These are phyloP conservation scores for Boletus tylopilopsis DNA, from an alignment of 768 basidiomycete genomes.

Conservation along the genomic window DNA sequence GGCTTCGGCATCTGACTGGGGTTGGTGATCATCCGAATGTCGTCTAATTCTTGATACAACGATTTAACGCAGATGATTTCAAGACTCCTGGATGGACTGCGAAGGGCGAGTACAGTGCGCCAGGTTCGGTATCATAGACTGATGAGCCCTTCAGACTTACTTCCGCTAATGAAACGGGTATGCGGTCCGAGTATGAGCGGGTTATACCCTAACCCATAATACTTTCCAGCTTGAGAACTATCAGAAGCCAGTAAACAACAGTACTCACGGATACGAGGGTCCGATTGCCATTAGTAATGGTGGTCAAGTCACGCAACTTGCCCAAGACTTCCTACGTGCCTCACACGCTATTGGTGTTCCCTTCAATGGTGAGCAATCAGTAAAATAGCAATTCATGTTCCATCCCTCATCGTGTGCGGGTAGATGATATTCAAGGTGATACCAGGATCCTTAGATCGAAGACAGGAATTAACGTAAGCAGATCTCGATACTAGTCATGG, in stretches of 20 bases:
- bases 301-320: conserved; percentile 57
- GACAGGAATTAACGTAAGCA: conserved; percentile 13
- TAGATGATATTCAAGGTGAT: background rate
- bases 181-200: background rate
- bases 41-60: background rate
- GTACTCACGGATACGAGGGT: conserved; percentile 67
- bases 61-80: conserved; percentile 53
- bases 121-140: background rate
- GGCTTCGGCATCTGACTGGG: conserved; percentile 72
- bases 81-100: conserved; percentile 67
- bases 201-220: background rate
- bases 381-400: too few relatives aligned
- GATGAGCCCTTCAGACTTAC: conserved; percentile 42
- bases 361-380: conserved; percentile 49
- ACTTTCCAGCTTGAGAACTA: conserved; percentile 63
- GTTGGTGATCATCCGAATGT: conserved; percentile 31
- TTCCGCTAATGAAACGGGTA: conserved; percentile 70
- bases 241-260: conserved; percentile 66
- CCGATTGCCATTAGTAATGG: conserved; percentile 75
- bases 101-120: conserved; percentile 39
- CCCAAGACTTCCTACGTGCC: conserved; percentile 67
- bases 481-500: conserved; percentile 58
- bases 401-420: too few relatives aligned
- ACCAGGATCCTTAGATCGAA: background rate
- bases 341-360: conserved; percentile 58